Evolutionary conservation across 164 flowering plant genomes (phyloP).

Genomic region (Kalanchoe fedtschenkoi): DNA sequence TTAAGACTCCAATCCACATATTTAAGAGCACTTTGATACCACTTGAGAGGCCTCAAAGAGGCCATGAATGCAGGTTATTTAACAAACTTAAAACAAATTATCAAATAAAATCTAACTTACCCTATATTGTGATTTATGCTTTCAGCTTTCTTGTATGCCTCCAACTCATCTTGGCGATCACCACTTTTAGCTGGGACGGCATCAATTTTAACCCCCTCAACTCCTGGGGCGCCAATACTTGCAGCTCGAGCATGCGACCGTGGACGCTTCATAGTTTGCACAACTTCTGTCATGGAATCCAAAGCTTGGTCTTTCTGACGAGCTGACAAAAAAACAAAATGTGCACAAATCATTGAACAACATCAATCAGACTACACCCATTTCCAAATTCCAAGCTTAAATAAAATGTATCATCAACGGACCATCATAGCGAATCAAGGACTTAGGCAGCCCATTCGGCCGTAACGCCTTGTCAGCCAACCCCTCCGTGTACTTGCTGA

Average conservation of each 20-base stretch:
- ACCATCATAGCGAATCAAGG: constrained; percentile 93
- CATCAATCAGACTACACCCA: background rate
- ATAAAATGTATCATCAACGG: background rate
- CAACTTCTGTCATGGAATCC: constrained; percentile 74
- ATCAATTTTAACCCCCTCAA: constrained; percentile 36
- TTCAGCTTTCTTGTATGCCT: constrained; percentile 33
- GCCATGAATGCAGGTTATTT: constrained; percentile 24
- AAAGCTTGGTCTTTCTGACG: constrained; percentile 89
- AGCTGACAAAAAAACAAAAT: constrained; percentile 31
- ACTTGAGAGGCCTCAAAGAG: no score
- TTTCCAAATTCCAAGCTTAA: background rate
- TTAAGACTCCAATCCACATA: constrained; percentile 9
- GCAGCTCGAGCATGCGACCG: constrained; percentile 23
- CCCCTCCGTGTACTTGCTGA: constrained; percentile 94
- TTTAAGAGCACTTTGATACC: no score
- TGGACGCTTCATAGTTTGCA: constrained; percentile 75
- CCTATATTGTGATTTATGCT: constrained; percentile 54
- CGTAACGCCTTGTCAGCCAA: constrained; percentile 56
- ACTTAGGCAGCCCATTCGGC: constrained; percentile 86
- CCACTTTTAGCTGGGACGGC: constrained; percentile 32
- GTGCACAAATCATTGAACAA: background rate
- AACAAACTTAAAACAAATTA: constrained; percentile 30
- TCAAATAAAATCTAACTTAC: constrained; percentile 52
- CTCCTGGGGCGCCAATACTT: constrained; percentile 22
- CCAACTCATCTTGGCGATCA: constrained; percentile 20